Conservation (phyloP, 2,329 filamentous ascomycete species). For the Talaromyces funiculosus region DNA sequence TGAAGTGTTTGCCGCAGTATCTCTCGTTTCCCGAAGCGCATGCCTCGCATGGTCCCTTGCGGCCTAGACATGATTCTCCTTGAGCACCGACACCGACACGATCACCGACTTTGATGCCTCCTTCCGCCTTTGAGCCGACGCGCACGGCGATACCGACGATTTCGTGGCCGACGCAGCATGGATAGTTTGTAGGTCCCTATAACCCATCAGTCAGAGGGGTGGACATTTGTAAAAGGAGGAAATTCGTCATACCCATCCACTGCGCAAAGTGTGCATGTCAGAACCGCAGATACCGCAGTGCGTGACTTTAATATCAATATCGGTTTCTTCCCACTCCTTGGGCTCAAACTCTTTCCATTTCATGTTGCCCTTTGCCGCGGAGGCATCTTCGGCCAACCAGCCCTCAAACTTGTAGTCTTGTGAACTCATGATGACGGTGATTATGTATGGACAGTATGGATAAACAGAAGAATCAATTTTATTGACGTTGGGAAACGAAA, state of each 20-base stretch:
- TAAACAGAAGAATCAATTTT: no score
- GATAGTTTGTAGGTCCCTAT: conserved; percentile 31
- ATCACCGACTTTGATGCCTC: conserved; percentile 28
- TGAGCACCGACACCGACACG: conserved; percentile 56
- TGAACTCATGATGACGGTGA: background rate
- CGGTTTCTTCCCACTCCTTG: conserved; percentile 61
- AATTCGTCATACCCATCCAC: conserved; percentile 37
- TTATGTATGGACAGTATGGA: no score
- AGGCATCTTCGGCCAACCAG: conserved; percentile 3
- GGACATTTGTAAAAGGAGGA: background rate
- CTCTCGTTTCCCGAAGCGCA: conserved; percentile 43
- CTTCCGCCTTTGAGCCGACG: conserved; percentile 43
- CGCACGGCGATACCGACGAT: conserved; percentile 57
- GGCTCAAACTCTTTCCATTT: conserved; percentile 54
- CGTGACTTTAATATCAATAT: conserved; percentile 59
- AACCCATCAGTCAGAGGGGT: background rate
- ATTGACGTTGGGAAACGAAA: background rate
- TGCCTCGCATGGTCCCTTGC: conserved; percentile 46
- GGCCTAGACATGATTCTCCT: conserved; percentile 47
- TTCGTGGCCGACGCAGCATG: conserved; percentile 58
- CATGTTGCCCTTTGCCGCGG: conserved; percentile 43
- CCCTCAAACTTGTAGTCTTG: conserved; percentile 12
- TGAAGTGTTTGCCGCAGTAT: conserved; percentile 26
- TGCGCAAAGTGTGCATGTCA: conserved; percentile 54
- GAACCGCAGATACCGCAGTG: conserved; percentile 62